These are phyloP conservation scores for Aspergillus costaricaensis DNA, from an alignment of 2,329 filamentous ascomycete genomes.

Conservation along the genomic window DNA sequence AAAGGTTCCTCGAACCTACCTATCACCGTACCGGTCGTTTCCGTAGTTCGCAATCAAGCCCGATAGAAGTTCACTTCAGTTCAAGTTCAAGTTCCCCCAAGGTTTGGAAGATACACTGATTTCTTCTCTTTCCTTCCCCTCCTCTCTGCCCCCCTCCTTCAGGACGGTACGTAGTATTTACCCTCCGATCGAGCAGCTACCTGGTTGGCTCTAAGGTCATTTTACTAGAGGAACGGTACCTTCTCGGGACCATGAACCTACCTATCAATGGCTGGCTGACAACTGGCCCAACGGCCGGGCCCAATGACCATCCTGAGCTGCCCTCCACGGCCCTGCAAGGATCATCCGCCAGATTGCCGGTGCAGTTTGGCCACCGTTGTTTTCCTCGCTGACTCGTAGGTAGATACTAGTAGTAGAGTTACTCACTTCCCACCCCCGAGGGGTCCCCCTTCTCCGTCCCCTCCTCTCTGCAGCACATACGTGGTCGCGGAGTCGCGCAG, in stretches of 20 bases:
- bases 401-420: neutral
- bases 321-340: constrained; percentile 14
- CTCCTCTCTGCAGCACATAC: neutral
- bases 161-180: neutral
- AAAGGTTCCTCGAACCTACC: neutral
- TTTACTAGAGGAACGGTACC: neutral
- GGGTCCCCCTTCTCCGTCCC: neutral
- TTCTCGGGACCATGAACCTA: neutral
- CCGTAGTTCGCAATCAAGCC: neutral
- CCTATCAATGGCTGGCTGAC: constrained; percentile 1
- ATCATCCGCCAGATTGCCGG: constrained; percentile 17
- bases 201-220: neutral
- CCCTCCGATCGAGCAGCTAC: neutral
- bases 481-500: neutral
- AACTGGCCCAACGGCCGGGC: constrained; percentile 1
- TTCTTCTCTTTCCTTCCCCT: neutral
- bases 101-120: no score
- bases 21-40: neutral
- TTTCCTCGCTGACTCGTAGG: neutral
- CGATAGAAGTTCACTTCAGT: neutral
- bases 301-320: constrained; percentile 2
- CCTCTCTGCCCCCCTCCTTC: neutral
- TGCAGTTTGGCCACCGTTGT: constrained; percentile 12
- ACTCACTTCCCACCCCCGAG: neutral
- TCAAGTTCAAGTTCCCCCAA: no score